A percentile compares a stretch with the other conserved stretches of the same genome.
These are phyloP conservation scores for Echium plantagineum DNA, from an alignment of 257 asterid genomes.

Conservation along the genomic window DNA sequence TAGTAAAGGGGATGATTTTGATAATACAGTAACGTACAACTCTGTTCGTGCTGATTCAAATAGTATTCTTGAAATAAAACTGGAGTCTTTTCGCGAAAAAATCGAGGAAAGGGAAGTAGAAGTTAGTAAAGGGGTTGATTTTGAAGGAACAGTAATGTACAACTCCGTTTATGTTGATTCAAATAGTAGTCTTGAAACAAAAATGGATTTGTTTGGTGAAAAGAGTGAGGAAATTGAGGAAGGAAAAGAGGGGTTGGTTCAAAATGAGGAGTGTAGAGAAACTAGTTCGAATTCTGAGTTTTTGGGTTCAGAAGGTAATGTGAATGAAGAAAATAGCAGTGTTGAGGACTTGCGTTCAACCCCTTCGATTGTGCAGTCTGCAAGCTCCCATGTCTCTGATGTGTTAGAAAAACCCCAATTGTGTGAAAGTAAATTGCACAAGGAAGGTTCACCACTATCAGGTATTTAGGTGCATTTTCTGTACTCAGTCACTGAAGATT, in stretches of 20 bases:
- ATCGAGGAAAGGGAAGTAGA: conserved; percentile 9
- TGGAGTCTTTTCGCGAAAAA: conserved; percentile 22
- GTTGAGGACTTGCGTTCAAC: conserved; percentile 44
- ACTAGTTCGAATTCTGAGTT: conserved; percentile 42
- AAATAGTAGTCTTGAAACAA: conserved; percentile 25
- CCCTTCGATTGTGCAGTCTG: conserved; percentile 22
- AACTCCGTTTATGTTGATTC: conserved; percentile 45
- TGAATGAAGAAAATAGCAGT: conserved; percentile 7
- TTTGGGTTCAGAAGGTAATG: conserved; percentile 43
- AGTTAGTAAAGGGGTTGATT: conserved; percentile 9
- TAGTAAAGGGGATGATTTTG: conserved; percentile 14
- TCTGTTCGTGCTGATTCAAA: conserved; percentile 45
- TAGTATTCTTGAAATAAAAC: conserved; percentile 20
- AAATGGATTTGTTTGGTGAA: conserved; percentile 25
- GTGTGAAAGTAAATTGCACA: conserved; percentile 33
- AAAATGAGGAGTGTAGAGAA: conserved; percentile 27
- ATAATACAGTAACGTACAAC: conserved; percentile 41
- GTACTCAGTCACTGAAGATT: background rate
- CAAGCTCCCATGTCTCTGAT: conserved; percentile 21
- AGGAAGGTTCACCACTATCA: conserved; percentile 44
- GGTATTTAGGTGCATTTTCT: conserved; percentile 22
- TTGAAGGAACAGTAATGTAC: conserved; percentile 44
- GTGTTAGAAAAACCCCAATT: conserved; percentile 28
- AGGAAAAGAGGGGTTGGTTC: conserved; percentile 9
- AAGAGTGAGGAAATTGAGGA: conserved; percentile 10